phyloP scores from a whole-genome alignment of 305 asterid genomes.

The Salvia sclarea region DNA sequence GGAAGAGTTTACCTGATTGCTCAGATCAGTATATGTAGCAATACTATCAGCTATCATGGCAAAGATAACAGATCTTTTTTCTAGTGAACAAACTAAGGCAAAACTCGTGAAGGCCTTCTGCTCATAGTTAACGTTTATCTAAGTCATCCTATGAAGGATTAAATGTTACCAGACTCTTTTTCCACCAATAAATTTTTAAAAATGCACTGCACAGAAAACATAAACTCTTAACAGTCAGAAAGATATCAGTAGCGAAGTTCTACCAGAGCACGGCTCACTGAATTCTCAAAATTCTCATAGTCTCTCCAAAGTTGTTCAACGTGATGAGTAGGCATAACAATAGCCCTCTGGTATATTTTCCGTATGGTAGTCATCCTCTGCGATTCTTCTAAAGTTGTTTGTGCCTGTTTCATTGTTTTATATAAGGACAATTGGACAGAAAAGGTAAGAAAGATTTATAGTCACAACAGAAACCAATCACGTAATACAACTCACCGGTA shows the following conservation, averaged over 20 bases:
- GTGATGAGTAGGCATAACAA: constrained; percentile 84
- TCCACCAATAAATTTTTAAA: constrained; percentile 14
- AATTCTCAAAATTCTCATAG: constrained; percentile 90
- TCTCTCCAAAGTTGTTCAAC: constrained; percentile 98
- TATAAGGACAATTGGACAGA: constrained; percentile 21
- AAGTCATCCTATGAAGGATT: constrained; percentile 4
- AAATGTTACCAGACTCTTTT: neutral
- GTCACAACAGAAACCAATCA: constrained; percentile 14
- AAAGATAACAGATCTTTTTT: neutral
- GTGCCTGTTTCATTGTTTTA: constrained; percentile 61
- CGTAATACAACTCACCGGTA: constrained; percentile 65
- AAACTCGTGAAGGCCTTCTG: constrained; percentile 4
- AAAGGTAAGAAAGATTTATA: constrained; percentile 3
- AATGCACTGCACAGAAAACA: constrained; percentile 15
- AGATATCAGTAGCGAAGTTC: constrained; percentile 27
- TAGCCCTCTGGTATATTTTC: constrained; percentile 84
- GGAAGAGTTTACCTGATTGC: neutral
- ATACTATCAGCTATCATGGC: neutral
- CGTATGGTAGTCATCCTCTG: constrained; percentile 82
- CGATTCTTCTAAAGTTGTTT: constrained; percentile 67
- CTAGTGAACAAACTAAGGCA: constrained; percentile 7
- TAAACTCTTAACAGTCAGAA: neutral
- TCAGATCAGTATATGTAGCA: constrained; percentile 11
- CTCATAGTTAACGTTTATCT: too few relatives aligned
- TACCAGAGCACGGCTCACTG: constrained; percentile 96